Percentiles rank a stretch among this genome's conserved stretches.
phyloP scores from a whole-genome alignment of 2,329 filamentous ascomycete species.

The Hypoxylon sp. region DNA sequence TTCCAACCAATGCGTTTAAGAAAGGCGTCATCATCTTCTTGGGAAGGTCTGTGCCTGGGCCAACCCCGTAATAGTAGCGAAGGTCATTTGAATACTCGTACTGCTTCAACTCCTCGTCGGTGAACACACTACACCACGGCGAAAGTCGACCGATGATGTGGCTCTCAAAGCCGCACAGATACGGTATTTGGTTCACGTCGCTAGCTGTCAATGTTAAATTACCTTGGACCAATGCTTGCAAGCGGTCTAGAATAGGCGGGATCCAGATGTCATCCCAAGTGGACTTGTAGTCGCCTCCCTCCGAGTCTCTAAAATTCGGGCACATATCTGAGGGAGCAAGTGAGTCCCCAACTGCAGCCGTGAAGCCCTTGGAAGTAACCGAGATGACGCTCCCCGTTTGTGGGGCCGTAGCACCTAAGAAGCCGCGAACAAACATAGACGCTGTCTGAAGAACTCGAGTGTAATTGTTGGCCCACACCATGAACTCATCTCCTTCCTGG shows the following conservation, averaged over 20 bases:
- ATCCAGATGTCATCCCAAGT: constrained; percentile 66
- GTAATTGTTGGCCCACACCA: constrained; percentile 76
- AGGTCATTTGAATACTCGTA: constrained; percentile 78
- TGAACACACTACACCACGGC: constrained; percentile 74
- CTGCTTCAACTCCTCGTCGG: constrained; percentile 69
- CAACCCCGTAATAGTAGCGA: constrained; percentile 75
- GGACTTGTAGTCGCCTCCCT: constrained; percentile 61
- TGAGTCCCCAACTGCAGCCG: constrained; percentile 69
- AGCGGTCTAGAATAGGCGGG: constrained; percentile 65
- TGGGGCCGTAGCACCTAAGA: constrained; percentile 68
- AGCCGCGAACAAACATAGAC: constrained; percentile 71
- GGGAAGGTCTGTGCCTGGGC: constrained; percentile 67
- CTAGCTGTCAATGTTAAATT: constrained; percentile 65
- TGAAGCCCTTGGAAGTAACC: constrained; percentile 67
- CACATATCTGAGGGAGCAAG: constrained; percentile 74
- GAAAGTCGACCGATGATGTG: constrained; percentile 73
- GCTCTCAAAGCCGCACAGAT: constrained; percentile 78
- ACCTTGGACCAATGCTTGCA: constrained; percentile 67
- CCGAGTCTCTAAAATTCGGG: constrained; percentile 68
- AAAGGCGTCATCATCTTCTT: constrained; percentile 73
- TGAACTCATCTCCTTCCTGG: constrained; percentile 63
- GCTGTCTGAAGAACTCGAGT: constrained; percentile 73
- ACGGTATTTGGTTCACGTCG: constrained; percentile 72
- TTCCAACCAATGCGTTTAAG: constrained; percentile 64
- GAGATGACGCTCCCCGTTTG: constrained; percentile 68